Conservation (phyloP, 495 filamentous ascomycete species). For the Podospora tetraspora region DNA sequence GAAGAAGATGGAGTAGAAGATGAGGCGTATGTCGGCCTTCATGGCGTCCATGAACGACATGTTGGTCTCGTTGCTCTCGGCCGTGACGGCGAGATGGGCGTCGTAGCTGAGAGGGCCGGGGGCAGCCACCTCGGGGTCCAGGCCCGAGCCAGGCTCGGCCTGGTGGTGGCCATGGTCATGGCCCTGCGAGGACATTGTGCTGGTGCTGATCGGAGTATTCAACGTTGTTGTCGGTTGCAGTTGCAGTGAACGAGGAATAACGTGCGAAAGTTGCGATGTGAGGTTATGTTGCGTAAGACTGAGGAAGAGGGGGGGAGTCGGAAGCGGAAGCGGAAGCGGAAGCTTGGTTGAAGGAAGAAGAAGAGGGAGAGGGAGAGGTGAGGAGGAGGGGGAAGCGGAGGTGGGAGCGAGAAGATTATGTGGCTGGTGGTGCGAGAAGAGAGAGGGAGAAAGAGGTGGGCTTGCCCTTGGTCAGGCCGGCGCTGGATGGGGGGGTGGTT, state of each 20-base stretch:
- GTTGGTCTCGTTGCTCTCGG: slow-evolving; percentile 15
- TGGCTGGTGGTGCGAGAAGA: background rate
- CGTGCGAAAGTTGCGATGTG: background rate
- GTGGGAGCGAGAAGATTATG: background rate
- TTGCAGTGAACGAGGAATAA: background rate
- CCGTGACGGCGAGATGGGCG: slow-evolving; percentile 14
- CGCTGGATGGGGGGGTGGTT: background rate
- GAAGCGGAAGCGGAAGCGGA: background rate
- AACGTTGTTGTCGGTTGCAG: background rate
- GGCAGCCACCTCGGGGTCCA: background rate
- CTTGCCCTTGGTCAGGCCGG: background rate
- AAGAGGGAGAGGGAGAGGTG: background rate
- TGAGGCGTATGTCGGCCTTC: slow-evolving; percentile 19
- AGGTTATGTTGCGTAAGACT: background rate
- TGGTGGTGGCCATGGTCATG: background rate
- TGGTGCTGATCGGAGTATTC: background rate
- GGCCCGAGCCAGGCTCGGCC: background rate
- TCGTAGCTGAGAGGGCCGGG: slow-evolving; percentile 13
- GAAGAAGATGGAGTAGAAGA: slow-evolving; percentile 27
- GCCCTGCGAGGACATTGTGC: background rate
- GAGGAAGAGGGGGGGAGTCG: background rate
- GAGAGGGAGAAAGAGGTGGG: background rate
- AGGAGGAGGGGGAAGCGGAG: background rate
- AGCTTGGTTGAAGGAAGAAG: background rate
- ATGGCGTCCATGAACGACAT: slow-evolving; percentile 24